Evolutionary conservation across 2,329 filamentous ascomycete genomes (phyloP), one percentile per base, ranked within the genome.

Genomic region (Microdochium trichocladiopsis): DNA sequence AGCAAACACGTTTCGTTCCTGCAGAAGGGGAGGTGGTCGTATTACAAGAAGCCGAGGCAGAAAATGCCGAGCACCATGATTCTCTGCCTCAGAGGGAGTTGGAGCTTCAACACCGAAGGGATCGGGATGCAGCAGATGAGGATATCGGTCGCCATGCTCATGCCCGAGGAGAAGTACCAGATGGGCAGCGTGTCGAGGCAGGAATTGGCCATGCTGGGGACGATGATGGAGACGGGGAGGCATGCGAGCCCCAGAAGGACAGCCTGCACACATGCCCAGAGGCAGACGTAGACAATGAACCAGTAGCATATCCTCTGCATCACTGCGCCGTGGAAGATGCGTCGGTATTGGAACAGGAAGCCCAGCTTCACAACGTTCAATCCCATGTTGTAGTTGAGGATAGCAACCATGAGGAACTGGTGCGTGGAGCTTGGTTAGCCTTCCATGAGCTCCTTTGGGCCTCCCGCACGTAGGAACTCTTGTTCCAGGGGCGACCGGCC

Each of bases 341-440:
- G 63, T 48, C 62, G 61, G 52, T 66, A 68, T 50, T 67, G 65
- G 48, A 66, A 56, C n/a, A 67, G 54, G 50, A 68, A 64, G 6
- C 61, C 63, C 1, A 66, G 56, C 45, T 68, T 68, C 50, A 63
- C 61, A 16, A 67, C 56, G 50, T 66, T 65, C 56, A 64, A 63
- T 28, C 57, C 62, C 49, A 65, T 31, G 43, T 66, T 68, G 55
- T 68, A 68, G 41, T 57, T 52, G 21, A 67, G 54, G 24, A 67
- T 60, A 25, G 33, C 52, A 41, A 58, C 55, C 31, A 62, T 58
- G 18, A 66, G 58, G 41, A 58, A 60, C 64, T 66, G 47, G 5
- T 37, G 8, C 14, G 31, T n/a, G 49, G 47, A 18, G 48, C 22
- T 8, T 24, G 5, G 5, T 37, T 37, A 37, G 33, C 33, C 5